A percentile compares a stretch with the other conserved stretches of the same genome.
phyloP scores from a whole-genome alignment of 2,329 filamentous ascomycete species.

The Thelonectria blattea region DNA sequence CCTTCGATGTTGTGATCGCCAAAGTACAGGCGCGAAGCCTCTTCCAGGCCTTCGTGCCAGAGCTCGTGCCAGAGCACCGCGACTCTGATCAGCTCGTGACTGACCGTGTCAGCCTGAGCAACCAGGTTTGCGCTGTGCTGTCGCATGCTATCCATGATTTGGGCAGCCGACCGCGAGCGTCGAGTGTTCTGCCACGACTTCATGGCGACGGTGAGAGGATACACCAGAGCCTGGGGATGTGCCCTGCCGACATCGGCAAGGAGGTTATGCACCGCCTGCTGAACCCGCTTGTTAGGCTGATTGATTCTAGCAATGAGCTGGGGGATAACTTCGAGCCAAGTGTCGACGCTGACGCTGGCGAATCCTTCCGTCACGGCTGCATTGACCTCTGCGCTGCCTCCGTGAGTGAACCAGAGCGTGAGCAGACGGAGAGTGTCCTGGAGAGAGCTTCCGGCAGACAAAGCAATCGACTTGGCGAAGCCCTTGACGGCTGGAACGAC shows the following conservation, averaged over 20 bases:
- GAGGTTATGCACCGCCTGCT: constrained; percentile 89
- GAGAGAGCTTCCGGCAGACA: constrained; percentile 89
- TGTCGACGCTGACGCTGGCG: constrained; percentile 90
- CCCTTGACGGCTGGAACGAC: constrained; percentile 94
- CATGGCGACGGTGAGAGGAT: constrained; percentile 96
- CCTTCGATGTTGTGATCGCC: constrained; percentile 97
- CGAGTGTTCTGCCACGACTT: constrained; percentile 85
- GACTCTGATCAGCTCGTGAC: constrained; percentile 94
- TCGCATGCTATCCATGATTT: constrained; percentile 98
- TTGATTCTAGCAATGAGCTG: constrained; percentile 98
- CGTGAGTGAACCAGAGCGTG: constrained; percentile 96
- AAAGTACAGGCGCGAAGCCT: constrained; percentile 95
- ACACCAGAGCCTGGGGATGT: constrained; percentile 95
- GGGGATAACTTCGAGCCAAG: constrained; percentile 97
- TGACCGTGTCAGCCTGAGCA: constrained; percentile 93
- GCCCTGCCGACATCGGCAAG: constrained; percentile 91
- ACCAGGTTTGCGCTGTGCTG: constrained; percentile 92
- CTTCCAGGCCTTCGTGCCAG: constrained; percentile 97
- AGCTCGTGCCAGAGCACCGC: constrained; percentile 98
- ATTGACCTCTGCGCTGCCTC: constrained; percentile 87
- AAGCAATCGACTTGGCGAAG: constrained; percentile 95
- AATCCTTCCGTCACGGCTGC: constrained; percentile 89
- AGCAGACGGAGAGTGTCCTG: constrained; percentile 93
- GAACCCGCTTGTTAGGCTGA: constrained; percentile 87
- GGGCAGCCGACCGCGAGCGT: constrained; percentile 83